Evolutionary conservation across 257 asterid genomes (phyloP), one percentile per base, ranked within the genome.

Genomic region (Cruciata laevipes): DNA sequence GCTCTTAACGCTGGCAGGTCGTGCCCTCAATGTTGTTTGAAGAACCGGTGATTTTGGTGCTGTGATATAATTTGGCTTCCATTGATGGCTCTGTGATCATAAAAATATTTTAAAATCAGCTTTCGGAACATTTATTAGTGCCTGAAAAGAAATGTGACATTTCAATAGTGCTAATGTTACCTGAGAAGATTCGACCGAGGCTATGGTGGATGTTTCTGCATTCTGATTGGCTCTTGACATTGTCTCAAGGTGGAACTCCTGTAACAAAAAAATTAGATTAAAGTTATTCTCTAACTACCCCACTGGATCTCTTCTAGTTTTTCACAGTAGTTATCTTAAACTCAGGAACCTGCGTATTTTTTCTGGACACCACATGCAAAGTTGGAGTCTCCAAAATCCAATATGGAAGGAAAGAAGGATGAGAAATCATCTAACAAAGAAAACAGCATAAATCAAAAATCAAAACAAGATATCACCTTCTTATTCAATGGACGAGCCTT

Each of bases 211-310:
- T 71, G 89, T 82, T 71, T 90, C 99, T 65, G 83, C 84, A 65
- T 77, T 84, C 59, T 80, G 91, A 67, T 30, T 81, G 79, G 95
- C 99, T 79, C 97, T 83, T 60, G 95, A 74, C 96, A 84, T 90
- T 63, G 99, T 93, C 75, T 86, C 88, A 76, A 90, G 82, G 76
- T 83, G 95, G 74, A 93, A 93, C 79, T 93, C 99, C 98, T 92
- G 85, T 74, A 35, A 56, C 77, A 57, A 9, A 57, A 75, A 47
- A 57, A 61, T n/a, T 16, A 63, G 44, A 62, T 8, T 70, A 25
- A 32, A 8, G 7, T 31, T 62, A 32, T 24, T 47, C 30, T 24
- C 37, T 51, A 0, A 17, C 42, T 27, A 20, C 30, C 25, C 38
- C 55, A 24, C 33, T 68, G 30, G 35, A 33, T 31, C 1, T 27